Percentiles rank a stretch among this genome's conserved stretches.
Conservation (phyloP, 345 rosid genomes). For the Diplotaxis tenuifolia region DNA sequence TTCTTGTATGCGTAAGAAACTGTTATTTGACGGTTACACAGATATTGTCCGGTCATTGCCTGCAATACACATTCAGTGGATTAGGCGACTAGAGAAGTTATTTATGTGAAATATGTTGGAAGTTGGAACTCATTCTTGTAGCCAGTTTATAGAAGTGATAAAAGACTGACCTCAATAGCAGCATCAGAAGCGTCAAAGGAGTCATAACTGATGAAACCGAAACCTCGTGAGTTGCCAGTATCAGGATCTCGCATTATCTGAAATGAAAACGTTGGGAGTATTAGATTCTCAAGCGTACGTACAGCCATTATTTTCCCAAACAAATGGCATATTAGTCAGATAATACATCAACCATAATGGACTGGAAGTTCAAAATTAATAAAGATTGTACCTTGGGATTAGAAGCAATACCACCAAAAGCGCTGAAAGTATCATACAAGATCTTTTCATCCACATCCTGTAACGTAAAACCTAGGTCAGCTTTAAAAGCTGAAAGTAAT, state of each 20-base stretch:
- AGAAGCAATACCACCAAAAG: slow-evolving; percentile 92
- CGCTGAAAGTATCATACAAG: slow-evolving; percentile 94
- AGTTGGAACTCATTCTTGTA: background rate
- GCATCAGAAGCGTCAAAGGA: slow-evolving; percentile 99
- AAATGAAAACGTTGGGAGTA: slow-evolving; percentile 11
- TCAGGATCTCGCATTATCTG: slow-evolving; percentile 99
- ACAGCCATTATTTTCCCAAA: background rate
- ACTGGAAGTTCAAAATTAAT: background rate
- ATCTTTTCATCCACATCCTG: slow-evolving; percentile 99
- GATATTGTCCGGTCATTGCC: slow-evolving; percentile 99
- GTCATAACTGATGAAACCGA: slow-evolving; percentile 97
- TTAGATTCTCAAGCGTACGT: too few relatives aligned
- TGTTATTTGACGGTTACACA: slow-evolving; percentile 93
- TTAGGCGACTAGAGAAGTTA: background rate
- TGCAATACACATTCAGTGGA: slow-evolving; percentile 18
- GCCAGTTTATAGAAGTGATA: background rate
- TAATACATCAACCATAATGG: too few relatives aligned
- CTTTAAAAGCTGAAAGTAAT: background rate
- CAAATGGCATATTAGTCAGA: background rate
- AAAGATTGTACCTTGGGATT: slow-evolving; percentile 77
- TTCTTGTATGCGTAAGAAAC: slow-evolving; percentile 97
- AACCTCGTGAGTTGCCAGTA: slow-evolving; percentile 94
- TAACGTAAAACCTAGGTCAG: slow-evolving; percentile 20
- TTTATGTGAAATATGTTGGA: background rate
- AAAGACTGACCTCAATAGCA: slow-evolving; percentile 76